These are phyloP conservation scores for Diaporthe ampelina DNA, from an alignment of 2,329 filamentous ascomycete genomes.

Conservation along the genomic window DNA sequence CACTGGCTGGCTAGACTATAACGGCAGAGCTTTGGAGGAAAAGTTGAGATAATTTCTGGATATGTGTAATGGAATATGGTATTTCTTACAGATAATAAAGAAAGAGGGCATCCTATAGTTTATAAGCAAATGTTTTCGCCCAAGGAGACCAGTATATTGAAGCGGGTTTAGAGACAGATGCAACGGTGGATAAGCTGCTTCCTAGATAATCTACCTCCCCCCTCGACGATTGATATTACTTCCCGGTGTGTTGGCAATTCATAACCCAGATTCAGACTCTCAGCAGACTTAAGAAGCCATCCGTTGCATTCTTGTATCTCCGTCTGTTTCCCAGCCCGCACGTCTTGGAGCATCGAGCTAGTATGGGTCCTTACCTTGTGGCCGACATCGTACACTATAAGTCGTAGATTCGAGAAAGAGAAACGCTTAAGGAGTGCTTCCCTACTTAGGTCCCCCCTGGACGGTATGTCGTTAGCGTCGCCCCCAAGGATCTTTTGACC, in stretches of 20 bases:
- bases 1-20: not conserved
- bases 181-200: not conserved
- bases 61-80: no score
- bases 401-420: conserved; percentile 10
- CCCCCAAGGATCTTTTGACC: not conserved
- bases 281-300: conserved; percentile 10
- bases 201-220: conserved; percentile 8
- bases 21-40: no score
- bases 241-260: conserved; percentile 4
- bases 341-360: conserved; percentile 15
- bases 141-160: not conserved
- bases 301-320: conserved; percentile 20
- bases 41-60: no score
- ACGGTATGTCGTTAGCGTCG: not conserved
- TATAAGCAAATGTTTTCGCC: not conserved
- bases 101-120: not conserved
- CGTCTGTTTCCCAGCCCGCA: conserved; percentile 14
- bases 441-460: not conserved
- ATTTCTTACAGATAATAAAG: no score
- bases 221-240: conserved; percentile 3
- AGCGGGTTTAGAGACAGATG: not conserved
- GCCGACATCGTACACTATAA: not conserved
- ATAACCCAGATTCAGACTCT: not conserved
- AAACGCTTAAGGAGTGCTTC: conserved; percentile 8
- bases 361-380: conserved; percentile 8